Conservation (phyloP, 257 asterid genomes). For the Coffea eugenioides region DNA sequence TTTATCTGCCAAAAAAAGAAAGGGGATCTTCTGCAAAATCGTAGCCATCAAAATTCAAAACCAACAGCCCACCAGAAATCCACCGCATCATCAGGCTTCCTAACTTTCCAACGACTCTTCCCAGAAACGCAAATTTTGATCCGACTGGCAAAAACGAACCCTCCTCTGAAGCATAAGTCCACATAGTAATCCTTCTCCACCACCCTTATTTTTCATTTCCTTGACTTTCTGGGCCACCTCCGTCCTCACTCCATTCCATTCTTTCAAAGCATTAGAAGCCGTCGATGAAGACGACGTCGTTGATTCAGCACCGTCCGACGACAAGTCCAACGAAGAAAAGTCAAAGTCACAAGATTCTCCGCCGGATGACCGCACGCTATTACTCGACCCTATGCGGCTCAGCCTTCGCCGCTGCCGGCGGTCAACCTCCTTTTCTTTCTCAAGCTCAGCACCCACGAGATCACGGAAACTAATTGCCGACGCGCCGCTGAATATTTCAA, state of each 20-base stretch:
- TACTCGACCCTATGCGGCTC: conserved; percentile 61
- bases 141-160: conserved; percentile 58
- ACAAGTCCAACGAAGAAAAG: conserved; percentile 31
- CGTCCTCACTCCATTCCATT: conserved; percentile 49
- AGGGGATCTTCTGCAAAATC: not conserved
- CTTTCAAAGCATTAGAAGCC: conserved; percentile 48
- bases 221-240: conserved; percentile 49
- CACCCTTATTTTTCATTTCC: conserved; percentile 42
- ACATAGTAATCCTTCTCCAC: conserved; percentile 67
- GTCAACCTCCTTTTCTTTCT: conserved; percentile 37
- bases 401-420: conserved; percentile 44
- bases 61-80: too few species aligned
- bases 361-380: conserved; percentile 59
- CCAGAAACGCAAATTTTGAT: conserved; percentile 54
- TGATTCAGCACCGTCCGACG: conserved; percentile 65
- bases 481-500: conserved; percentile 45
- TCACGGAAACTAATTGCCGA: conserved; percentile 69
- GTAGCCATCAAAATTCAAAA: not conserved
- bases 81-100: conserved; percentile 2
- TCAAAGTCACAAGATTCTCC: conserved; percentile 61
- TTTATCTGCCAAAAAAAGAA: not conserved
- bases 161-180: conserved; percentile 63
- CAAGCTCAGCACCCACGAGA: conserved; percentile 33
- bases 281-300: conserved; percentile 60
- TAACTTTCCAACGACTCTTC: conserved; percentile 37